Evolutionary conservation across 179 eudicot species (phyloP), one percentile per base, ranked within the genome.

Genomic region (Drosera spatulata): DNA sequence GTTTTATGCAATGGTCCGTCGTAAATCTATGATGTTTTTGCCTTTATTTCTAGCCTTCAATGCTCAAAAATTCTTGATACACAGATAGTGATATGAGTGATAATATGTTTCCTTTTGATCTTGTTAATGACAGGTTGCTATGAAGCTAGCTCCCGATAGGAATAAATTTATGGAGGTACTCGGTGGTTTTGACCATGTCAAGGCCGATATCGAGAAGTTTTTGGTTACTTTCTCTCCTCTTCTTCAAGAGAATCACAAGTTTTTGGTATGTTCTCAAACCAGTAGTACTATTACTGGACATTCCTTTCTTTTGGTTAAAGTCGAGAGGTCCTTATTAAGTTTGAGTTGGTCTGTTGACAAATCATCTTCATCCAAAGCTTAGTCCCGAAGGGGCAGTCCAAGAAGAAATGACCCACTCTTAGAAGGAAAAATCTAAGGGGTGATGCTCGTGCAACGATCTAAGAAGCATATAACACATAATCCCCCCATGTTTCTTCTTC

Each of bases 131-230:
- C 80, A 91, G 98, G 79, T 91, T 68, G 98, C 89, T 2, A 86
- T 82, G 61, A 91, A 88, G 76, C 79, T 91, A 43, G 96, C 77
- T 62, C 97, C 96, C 0, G 91, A 91, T 37, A 87, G 96, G 80
- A 87, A 77, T 53, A 91, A 79, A 77, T 91, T 90, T 71, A 73
- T 91, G 81, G 93, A 80, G 62, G 80, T 91, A 55, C 59, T 90
- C 38, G 87, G 90, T 7, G 72, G 80, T 47, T 56, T 53, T 41
- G 86, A 74, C 48, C 76, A 78, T 50, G 56, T 82, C 54, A 66
- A 74, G 59, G 68, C 53, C 41, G 96, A 88, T 57, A 82, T 91
- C 75, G 85, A 83, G 65, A 74, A 72, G 10, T 87, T 91, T 59
- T 77, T 80, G 78, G 56, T 70, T 39, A 65, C 67, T 33, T 87